These are phyloP conservation scores for Pezicula carpinea DNA, from an alignment of 2,329 filamentous ascomycete species.

Conservation along the genomic window DNA sequence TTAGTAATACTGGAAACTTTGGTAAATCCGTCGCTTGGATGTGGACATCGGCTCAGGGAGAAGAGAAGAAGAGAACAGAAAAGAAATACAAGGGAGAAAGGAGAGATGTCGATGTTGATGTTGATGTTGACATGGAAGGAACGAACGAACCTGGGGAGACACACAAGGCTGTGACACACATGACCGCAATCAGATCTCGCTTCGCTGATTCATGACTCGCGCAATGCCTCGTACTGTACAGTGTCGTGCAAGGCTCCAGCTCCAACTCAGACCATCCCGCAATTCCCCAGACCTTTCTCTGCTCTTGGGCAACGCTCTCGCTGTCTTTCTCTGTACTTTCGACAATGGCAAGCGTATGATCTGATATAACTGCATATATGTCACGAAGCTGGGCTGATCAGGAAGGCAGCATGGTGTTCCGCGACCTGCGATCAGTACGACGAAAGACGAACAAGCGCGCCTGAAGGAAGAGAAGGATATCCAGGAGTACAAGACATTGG, in stretches of 20 bases:
- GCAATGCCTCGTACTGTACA: neutral
- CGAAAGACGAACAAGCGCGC: slow-evolving; percentile 64
- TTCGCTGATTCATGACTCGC: neutral
- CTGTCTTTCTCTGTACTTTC: neutral
- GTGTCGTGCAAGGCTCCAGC: neutral
- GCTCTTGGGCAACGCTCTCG: neutral
- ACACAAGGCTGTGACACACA: too few species aligned
- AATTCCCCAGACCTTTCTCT: slow-evolving; percentile 3
- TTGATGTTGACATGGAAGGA: too few species aligned
- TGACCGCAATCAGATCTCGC: neutral
- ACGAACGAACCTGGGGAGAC: too few species aligned
- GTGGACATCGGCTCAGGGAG: too few species aligned
- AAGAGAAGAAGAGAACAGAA: too few species aligned
- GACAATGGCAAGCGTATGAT: slow-evolving; percentile 32
- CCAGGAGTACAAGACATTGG: slow-evolving; percentile 66
- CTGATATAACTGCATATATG: slow-evolving; percentile 6
- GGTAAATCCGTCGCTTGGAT: too few species aligned
- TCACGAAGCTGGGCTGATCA: slow-evolving; percentile 23
- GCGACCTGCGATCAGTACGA: slow-evolving; percentile 54
- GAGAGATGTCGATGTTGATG: too few species aligned
- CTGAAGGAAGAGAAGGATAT: slow-evolving; percentile 73
- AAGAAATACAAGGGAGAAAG: too few species aligned
- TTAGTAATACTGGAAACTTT: too few species aligned
- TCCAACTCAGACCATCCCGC: neutral
- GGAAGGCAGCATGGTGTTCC: slow-evolving; percentile 73